Percentiles rank a stretch among this genome's conserved stretches.
These are phyloP conservation scores for Pholiota microspora DNA, from an alignment of 768 basidiomycete species.

Conservation along the genomic window DNA sequence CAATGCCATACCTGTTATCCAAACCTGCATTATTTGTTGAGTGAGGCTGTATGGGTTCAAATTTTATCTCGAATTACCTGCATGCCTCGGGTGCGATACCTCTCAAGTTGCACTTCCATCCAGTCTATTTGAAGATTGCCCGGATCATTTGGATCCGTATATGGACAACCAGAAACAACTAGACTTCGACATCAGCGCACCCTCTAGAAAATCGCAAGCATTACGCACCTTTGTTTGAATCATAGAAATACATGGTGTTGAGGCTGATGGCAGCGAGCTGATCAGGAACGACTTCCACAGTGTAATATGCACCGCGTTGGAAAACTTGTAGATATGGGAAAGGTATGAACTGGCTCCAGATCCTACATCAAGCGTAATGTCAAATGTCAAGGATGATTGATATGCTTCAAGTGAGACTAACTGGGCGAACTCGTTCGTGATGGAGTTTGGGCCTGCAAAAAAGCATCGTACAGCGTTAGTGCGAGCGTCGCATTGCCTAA, in stretches of 20 bases:
- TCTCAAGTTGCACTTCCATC: constrained; percentile 80
- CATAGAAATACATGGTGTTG: constrained; percentile 91
- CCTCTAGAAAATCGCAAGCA: background rate
- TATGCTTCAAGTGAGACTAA: constrained; percentile 30
- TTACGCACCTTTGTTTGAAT: constrained; percentile 73
- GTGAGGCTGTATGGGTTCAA: constrained; percentile 12
- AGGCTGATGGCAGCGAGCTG: constrained; percentile 77
- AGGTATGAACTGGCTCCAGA: constrained; percentile 83
- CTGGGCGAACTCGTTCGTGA: constrained; percentile 69
- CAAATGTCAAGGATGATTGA: constrained; percentile 2
- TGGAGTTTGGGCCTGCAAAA: constrained; percentile 58
- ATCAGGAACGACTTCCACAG: constrained; percentile 76
- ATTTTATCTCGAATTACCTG: constrained; percentile 54
- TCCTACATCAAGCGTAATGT: constrained; percentile 35
- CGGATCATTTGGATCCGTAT: constrained; percentile 66
- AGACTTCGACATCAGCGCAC: constrained; percentile 11
- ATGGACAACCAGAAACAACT: constrained; percentile 79
- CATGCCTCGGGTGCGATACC: constrained; percentile 67
- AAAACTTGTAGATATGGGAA: constrained; percentile 78
- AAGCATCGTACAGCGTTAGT: background rate
- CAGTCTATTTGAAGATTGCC: constrained; percentile 88
- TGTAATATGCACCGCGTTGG: constrained; percentile 83
- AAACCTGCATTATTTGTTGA: constrained; percentile 20
- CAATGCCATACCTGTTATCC: constrained; percentile 26
- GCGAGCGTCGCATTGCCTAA: background rate